Base-by-base conservation (phyloP, 2,329 filamentous ascomycete genomes). In the Xylariaceae sp. region DNA sequence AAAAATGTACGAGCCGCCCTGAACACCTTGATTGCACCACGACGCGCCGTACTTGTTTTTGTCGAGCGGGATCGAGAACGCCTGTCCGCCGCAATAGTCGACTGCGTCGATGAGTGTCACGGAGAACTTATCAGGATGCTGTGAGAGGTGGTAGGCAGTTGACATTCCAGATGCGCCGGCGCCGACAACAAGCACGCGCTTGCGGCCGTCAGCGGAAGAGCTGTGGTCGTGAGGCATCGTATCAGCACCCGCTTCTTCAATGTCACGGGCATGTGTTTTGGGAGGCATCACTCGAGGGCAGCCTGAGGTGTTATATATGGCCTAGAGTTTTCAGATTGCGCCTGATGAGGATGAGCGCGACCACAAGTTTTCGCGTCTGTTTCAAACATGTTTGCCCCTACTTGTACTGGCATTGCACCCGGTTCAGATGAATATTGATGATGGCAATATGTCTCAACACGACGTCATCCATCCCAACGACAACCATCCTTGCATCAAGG, bases 21-120 rank as follows among this genome's bases (percentile, higher is more conserved):
- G 81, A 0, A 83, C 83, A 54, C 83, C 83, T 64, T 86, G 82
- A 65, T 86, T 86, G 65, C 84, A 76, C 82, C 82, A 86, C 57
- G 78, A 79, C 2, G 83, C 82, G n/a, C 82, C 83, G 67, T 84
- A 77, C 49, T 77, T 79, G 39, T 80, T 72, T 67, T 84, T 82
- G 66, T 86, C 79, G 13, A 87, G 70, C 13, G 80, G 79, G 50
- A 86, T 84, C 3, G 82, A 85, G 70, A 84, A 86, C 1, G 83
- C 83, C 67, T 87, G 83, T 0, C 83, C 83, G 57, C 83, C 83
- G 66, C 83, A 85, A 67, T 84, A 84, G 66, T 82, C 75, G 6
- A 80, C 78, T 1, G 81, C 79, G 57, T 83, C 81, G 60, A 83
- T 77, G 39, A 86, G 67, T 1, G 82, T 86, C 17, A 86, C 78